Conservation (phyloP, 176 grass and related monocot species). For the Carex kokanica region DNA sequence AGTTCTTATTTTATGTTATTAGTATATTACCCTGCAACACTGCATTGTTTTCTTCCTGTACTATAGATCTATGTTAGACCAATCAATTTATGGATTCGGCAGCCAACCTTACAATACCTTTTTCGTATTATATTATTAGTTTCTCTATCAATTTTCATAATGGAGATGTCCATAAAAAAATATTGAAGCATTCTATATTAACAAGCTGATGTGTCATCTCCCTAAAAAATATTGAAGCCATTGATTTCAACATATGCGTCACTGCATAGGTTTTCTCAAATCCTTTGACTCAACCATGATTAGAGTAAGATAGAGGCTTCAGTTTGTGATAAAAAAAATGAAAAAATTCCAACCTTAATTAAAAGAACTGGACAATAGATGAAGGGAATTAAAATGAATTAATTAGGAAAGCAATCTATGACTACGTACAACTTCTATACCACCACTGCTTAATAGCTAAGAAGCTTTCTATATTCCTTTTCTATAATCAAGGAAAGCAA, state of each 20-base stretch:
- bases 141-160: background rate
- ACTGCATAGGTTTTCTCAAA: background rate
- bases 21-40: no score
- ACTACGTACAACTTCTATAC: no score
- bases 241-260: background rate
- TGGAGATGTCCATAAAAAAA: background rate
- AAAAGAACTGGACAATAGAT: background rate
- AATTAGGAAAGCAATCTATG: no score
- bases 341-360: background rate
- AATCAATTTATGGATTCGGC: background rate
- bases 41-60: background rate
- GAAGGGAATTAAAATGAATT: background rate
- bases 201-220: background rate
- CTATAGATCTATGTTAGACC: background rate
- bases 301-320: background rate
- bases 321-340: background rate
- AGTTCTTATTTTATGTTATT: background rate
- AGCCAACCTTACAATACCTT: background rate
- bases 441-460: no score
- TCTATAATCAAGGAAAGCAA: background rate
- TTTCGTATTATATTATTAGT: background rate
- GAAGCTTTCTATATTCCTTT: no score
- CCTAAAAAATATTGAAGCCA: background rate
- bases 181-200: background rate
- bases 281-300: background rate